Base-by-base conservation (phyloP, 306 rosid genomes). In the Parietaria judaica region DNA sequence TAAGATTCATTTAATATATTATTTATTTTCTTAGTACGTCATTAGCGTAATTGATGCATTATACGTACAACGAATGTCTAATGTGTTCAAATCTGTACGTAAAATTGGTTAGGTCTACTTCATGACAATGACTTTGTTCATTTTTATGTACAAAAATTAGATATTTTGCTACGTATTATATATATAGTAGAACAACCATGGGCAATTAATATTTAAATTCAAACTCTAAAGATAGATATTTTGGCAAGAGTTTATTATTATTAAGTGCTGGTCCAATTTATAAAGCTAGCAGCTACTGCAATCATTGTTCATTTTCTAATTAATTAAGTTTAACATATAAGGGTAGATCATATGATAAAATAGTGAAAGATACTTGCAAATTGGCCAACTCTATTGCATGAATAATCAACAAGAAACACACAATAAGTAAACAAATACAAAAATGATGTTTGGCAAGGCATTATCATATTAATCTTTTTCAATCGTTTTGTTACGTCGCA, bases 311-410 rank as follows among this genome's bases (percentile, higher is more conserved):
- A 50, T 48, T 47, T 17, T n/a, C 57, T 44, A 23, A 48, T 63
- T 63, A 50, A 56, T 63, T 37, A n/a, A 15, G 17, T 10, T 23
- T 23, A 23, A 23, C 2, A 23, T 23, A 0, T 2, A 23, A 23
- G 31, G 8, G 3, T 10, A 13, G 39, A 63, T 71, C 39, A 3
- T 49, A 65, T 37, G 36, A 9, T 54, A 4, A n/a, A 58, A 1
- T 48, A 11, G 14, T 5, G 8, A 10, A 56, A 50, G 65, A 64
- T 58, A 35, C 75, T 14, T 51, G 7, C 66, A 61, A 35, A 17
- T 47, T 38, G 55, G 15, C 52, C 56, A 11, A 50, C 44, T 51
- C 31, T 43, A 5, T 8, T 41, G 57, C 67, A 51, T 23, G 31
- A 23, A 23, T 14, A 60, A 35, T 57, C 11, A 43, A 58, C 17